phyloP scores from a whole-genome alignment of 2,329 filamentous ascomycete species.

The Colletotrichum sublineola region DNA sequence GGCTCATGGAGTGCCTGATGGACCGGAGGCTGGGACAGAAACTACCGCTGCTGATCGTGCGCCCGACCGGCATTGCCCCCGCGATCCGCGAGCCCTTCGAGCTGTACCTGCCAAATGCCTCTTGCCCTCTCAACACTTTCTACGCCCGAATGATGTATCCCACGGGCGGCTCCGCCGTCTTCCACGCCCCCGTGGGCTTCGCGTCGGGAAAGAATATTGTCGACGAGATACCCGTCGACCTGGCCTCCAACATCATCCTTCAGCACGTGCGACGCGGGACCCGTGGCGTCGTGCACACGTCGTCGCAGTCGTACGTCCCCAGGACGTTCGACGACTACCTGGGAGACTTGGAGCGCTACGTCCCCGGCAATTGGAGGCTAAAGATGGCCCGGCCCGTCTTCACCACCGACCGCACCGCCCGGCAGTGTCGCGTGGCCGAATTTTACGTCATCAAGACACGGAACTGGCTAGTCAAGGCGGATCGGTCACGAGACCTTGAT shows the following conservation, averaged over 20 bases:
- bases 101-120: not conserved
- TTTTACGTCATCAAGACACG: not conserved
- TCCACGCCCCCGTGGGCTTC: not conserved
- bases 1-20: slow-evolving; percentile 4
- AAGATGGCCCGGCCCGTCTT: not conserved
- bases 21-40: not conserved
- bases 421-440: not conserved
- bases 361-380: not conserved
- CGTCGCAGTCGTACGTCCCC: not conserved
- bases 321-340: not conserved
- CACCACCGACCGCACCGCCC: not conserved
- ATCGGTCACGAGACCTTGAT: not conserved
- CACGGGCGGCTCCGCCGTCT: not conserved
- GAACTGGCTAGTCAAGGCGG: slow-evolving; percentile 2
- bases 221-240: slow-evolving; percentile 3
- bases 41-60: not conserved
- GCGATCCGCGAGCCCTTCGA: not conserved
- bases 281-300: not conserved
- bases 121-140: not conserved
- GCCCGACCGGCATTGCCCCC: not conserved
- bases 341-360: not conserved
- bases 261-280: not conserved
- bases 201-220: not conserved
- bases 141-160: not conserved
- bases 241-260: not conserved